A percentile compares a stretch with the other conserved stretches of the same genome.
phyloP scores from a whole-genome alignment of 306 rosid genomes.

The Potentilla sterilis region DNA sequence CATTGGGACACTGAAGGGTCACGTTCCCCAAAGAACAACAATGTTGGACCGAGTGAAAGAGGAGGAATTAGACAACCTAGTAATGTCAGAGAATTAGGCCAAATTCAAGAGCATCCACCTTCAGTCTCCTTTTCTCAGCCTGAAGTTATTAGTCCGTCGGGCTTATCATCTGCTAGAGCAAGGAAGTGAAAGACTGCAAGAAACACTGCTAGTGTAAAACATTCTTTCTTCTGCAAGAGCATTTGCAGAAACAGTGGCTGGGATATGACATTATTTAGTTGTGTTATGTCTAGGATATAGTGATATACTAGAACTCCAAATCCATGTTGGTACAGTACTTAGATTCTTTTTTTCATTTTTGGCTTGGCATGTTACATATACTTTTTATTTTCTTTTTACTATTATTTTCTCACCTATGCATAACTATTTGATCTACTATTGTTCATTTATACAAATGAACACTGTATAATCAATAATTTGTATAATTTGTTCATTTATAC shows the following conservation, averaged over 20 bases:
- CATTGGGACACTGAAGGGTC: conserved; percentile 36
- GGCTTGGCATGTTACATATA: not conserved
- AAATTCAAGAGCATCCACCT: conserved; percentile 24
- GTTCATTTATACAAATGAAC: too few species aligned
- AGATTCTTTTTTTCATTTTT: not conserved
- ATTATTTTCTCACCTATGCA: too few species aligned
- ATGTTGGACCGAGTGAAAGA: conserved; percentile 8
- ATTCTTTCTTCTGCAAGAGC: not conserved
- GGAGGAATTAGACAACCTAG: conserved; percentile 12
- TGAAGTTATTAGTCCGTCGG: conserved; percentile 32
- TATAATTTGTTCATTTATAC: too few species aligned
- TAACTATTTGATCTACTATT: too few species aligned
- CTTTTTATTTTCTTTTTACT: not conserved
- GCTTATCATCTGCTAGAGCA: conserved; percentile 44
- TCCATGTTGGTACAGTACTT: not conserved
- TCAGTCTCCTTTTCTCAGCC: conserved; percentile 21
- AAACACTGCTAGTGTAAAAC: not conserved
- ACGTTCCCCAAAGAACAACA: conserved; percentile 26
- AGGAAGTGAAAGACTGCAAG: not conserved
- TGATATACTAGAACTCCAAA: not conserved
- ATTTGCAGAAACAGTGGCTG: not conserved
- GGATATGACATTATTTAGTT: not conserved
- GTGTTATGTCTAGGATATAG: not conserved
- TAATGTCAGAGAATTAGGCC: conserved; percentile 14
- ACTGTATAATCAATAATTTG: too few species aligned